Evolutionary conservation across 2,329 filamentous ascomycete species (phyloP), one percentile per base, ranked within the genome.

Genomic region (Conoideocrella luteorostrata): DNA sequence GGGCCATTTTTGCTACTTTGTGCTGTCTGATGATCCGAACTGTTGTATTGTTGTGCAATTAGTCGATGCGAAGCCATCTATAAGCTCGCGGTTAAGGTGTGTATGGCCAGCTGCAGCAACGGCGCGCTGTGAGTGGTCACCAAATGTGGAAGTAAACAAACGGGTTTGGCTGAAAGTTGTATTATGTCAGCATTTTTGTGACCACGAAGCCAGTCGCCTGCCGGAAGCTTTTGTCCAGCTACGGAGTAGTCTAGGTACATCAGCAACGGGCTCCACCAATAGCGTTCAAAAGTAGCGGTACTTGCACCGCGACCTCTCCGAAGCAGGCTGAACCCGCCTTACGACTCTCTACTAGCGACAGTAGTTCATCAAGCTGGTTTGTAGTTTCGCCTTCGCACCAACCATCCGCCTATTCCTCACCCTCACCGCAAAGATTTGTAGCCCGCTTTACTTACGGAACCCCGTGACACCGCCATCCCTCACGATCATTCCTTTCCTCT

Each of bases 301-400:
- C 56, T n/a, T 46, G 4, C 17, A 3, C 15, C 41, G 23, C 17
- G n/a, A 7, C 23, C 12, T 9, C 20, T 18, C 29, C 11, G 22
- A n/a, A 10, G 30, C 58, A 71, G 68, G 68, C 68, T 69, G 68
- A 70, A 70, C 62, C 18, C 54, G 63, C 63, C 63, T 70, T 67
- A 70, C 67, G 67, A 60, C 58, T 44, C 13, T 22, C 26, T 29
- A 23, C 10, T 17, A 15, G 17, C 23, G 17, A 15, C 26, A 5
- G 24, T 30, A 47, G 41, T 41, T 47, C 41, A 26, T 29, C 32
- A 40, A 44, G 45, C 41, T 47, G 20, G 30, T 35, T 7, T 28
- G 38, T 29, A 39, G 47, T 41, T 21, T 48, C 22, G 47, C 33
- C 23, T 33, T 40, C 35, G 18, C 39, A 40, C 34, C 13, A 41